Conservation (phyloP, 345 rosid genomes). For the Noccaea caerulescens region DNA sequence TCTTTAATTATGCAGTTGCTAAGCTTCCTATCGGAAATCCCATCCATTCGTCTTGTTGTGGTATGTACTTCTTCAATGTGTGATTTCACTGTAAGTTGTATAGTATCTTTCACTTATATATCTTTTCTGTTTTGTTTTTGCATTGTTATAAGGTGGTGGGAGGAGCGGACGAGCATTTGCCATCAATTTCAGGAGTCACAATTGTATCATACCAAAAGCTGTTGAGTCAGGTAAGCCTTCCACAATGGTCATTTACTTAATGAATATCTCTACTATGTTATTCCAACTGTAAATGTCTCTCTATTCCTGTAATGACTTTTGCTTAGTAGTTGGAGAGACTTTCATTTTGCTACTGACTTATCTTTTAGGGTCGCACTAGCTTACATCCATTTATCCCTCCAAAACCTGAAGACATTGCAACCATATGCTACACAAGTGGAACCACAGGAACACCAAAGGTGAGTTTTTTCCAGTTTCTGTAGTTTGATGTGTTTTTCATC, state of each 20-base stretch:
- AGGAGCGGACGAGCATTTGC: slow-evolving; percentile 68
- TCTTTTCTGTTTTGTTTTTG: neutral
- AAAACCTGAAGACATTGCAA: slow-evolving; percentile 81
- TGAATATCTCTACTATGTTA: neutral
- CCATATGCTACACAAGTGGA: slow-evolving; percentile 97
- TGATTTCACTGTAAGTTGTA: neutral
- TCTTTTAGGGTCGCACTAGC: slow-evolving; percentile 72
- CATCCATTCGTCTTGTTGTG: slow-evolving; percentile 74
- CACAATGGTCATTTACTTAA: neutral
- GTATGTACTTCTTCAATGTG: slow-evolving; percentile 48
- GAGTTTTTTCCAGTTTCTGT: slow-evolving; percentile 19
- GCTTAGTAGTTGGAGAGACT: slow-evolving; percentile 8
- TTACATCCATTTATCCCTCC: slow-evolving; percentile 74
- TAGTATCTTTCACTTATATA: neutral
- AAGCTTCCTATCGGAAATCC: slow-evolving; percentile 78
- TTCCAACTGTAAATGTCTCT: neutral
- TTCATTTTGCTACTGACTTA: slow-evolving; percentile 40
- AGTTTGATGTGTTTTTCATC: slow-evolving; percentile 23
- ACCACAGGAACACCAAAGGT: slow-evolving; percentile 98
- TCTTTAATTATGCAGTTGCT: slow-evolving; percentile 57
- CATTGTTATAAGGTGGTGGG: slow-evolving; percentile 71
- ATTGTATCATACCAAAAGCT: slow-evolving; percentile 65
- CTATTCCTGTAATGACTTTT: too few species aligned
- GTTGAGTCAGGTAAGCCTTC: slow-evolving; percentile 56
- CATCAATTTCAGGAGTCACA: slow-evolving; percentile 66